Evolutionary conservation across 2,329 filamentous ascomycete species (phyloP).

Genomic region (Monilinia laxa): DNA sequence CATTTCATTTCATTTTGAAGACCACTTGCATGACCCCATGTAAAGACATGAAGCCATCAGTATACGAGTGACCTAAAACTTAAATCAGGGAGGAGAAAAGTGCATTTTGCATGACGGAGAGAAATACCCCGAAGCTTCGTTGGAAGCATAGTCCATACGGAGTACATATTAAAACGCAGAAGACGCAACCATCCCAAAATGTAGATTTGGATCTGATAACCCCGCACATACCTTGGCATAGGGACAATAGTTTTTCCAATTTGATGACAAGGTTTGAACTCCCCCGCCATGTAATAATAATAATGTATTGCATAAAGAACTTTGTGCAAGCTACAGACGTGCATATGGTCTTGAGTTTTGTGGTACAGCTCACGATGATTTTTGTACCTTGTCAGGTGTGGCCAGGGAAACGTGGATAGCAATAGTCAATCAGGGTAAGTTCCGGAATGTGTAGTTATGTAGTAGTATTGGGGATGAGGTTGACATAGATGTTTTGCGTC

Average conservation of each 20-base stretch:
- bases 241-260: slow-evolving; percentile 15
- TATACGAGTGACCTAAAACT: neutral
- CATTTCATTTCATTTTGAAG: neutral
- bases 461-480: neutral
- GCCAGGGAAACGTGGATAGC: neutral
- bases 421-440: neutral
- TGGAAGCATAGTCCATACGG: neutral
- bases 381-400: neutral
- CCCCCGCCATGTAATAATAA: neutral
- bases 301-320: neutral
- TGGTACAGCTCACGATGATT: neutral
- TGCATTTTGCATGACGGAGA: slow-evolving; percentile 19
- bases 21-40: slow-evolving; percentile 18
- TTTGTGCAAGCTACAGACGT: neutral
- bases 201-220: neutral
- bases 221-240: slow-evolving; percentile 18
- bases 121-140: slow-evolving; percentile 6
- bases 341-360: neutral
- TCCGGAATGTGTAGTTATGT: neutral
- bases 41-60: neutral
- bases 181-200: slow-evolving; percentile 9
- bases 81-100: neutral
- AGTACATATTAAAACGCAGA: slow-evolving; percentile 4
- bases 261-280: neutral
- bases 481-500: neutral